Evolutionary conservation across 768 basidiomycete genomes (phyloP).

Genomic region (Strobilomyces echinocephalus): DNA sequence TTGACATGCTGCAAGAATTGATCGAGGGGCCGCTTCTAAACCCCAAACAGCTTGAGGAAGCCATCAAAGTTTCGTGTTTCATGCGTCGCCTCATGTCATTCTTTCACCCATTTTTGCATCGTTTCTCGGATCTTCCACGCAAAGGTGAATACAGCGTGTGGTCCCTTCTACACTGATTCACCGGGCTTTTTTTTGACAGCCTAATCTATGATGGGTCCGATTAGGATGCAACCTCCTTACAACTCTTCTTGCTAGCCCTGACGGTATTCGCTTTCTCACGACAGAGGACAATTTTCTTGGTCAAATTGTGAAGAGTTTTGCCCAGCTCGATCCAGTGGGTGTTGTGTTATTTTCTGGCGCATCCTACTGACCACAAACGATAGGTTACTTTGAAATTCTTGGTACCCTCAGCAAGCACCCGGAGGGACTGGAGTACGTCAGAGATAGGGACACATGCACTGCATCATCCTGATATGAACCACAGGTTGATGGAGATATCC

Average conservation of each 20-base stretch:
- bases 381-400: constrained; percentile 94
- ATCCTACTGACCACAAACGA: background rate
- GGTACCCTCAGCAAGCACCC: constrained; percentile 83
- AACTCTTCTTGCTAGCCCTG: constrained; percentile 76
- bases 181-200: constrained; percentile 39
- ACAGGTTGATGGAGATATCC: constrained; percentile 82
- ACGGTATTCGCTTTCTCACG: constrained; percentile 77
- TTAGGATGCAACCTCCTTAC: constrained; percentile 79
- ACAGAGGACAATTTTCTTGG: constrained; percentile 80
- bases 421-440: constrained; percentile 82
- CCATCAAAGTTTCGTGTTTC: constrained; percentile 84
- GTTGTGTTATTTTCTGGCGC: background rate
- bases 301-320: constrained; percentile 83
- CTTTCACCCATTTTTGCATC: constrained; percentile 85
- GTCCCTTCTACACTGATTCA: constrained; percentile 1
- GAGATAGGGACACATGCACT: background rate
- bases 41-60: constrained; percentile 90
- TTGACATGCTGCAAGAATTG: constrained; percentile 80
- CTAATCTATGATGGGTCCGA: constrained; percentile 78
- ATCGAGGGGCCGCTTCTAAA: constrained; percentile 91
- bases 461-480: background rate
- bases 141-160: constrained; percentile 38
- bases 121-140: constrained; percentile 78
- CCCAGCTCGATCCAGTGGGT: constrained; percentile 86
- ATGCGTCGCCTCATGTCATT: constrained; percentile 89